Evolutionary conservation across 371 early-diverging fungal genomes (phyloP).

Genomic region (Haplosporangium sp.): DNA sequence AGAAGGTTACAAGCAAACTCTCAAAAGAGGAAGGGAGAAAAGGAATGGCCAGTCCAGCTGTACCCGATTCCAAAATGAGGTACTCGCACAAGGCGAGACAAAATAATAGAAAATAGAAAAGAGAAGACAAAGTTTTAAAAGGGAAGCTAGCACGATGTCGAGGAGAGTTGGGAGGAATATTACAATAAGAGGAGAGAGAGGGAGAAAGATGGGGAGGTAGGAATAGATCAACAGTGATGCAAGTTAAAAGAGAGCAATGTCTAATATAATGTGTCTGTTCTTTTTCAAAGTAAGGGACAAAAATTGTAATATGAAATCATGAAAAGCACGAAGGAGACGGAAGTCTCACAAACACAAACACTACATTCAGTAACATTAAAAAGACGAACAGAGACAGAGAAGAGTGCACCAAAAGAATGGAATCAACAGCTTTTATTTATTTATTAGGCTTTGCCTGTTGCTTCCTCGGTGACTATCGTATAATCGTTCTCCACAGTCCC

Average conservation of each 20-base stretch:
- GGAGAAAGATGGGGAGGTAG: neutral
- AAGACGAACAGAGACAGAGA: neutral
- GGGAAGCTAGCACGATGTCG: neutral
- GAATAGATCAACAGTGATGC: neutral
- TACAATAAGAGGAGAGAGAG: neutral
- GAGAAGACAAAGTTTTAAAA: neutral
- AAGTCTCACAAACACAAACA: too few species aligned
- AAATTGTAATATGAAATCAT: neutral
- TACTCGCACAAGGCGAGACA: neutral
- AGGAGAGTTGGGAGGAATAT: neutral
- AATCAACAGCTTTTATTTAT: neutral
- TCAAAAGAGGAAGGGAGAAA: neutral
- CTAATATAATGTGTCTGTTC: neutral
- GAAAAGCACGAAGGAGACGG: conserved; percentile 13
- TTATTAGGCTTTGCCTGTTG: too few species aligned
- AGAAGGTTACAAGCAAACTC: neutral
- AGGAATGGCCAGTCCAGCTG: conserved; percentile 43
- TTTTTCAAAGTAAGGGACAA: conserved; percentile 8
- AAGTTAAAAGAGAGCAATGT: conserved; percentile 2
- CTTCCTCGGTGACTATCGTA: conserved; percentile 9
- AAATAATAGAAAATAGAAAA: neutral
- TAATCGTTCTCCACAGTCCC: conserved; percentile 4
- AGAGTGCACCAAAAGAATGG: neutral
- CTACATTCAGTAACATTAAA: neutral
- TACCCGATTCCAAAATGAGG: conserved; percentile 2